Evolutionary conservation across 768 basidiomycete genomes (phyloP).

Genomic region (Psilocybe sp.): DNA sequence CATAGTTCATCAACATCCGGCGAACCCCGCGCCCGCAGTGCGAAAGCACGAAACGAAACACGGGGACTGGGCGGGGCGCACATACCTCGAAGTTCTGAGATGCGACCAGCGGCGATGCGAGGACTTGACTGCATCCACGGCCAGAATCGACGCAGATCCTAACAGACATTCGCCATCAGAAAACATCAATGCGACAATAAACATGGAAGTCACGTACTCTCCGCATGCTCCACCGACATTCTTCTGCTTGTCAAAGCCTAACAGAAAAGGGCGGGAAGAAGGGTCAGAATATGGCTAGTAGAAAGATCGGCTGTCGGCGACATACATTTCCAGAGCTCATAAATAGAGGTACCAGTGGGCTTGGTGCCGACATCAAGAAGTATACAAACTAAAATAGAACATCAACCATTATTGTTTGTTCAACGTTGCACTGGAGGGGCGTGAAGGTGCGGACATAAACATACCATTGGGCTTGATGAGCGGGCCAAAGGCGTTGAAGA

Average conservation of each 20-base stretch:
- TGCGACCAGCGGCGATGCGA: slow-evolving; percentile 78
- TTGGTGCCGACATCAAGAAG: slow-evolving; percentile 96
- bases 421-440: slow-evolving; percentile 2
- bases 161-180: not conserved
- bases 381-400: slow-evolving; percentile 60
- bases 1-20: too few relatives aligned
- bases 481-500: slow-evolving; percentile 94
- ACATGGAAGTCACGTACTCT: slow-evolving; percentile 50
- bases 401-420: not conserved
- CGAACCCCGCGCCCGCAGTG: not conserved
- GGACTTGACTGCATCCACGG: slow-evolving; percentile 64
- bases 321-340: slow-evolving; percentile 92
- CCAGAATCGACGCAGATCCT: slow-evolving; percentile 85
- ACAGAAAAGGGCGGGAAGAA: not conserved
- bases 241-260: slow-evolving; percentile 76
- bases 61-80: not conserved
- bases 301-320: slow-evolving; percentile 3
- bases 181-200: slow-evolving; percentile 1
- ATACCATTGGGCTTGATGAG: slow-evolving; percentile 80
- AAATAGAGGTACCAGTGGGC: slow-evolving; percentile 91
- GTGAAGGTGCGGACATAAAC: slow-evolving; percentile 23
- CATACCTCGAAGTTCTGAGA: slow-evolving; percentile 91
- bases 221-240: slow-evolving; percentile 95
- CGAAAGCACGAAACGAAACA: not conserved
- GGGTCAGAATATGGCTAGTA: not conserved